Evolutionary conservation across 2,329 filamentous ascomycete species (phyloP).

Genomic region (Diplodia mutila): DNA sequence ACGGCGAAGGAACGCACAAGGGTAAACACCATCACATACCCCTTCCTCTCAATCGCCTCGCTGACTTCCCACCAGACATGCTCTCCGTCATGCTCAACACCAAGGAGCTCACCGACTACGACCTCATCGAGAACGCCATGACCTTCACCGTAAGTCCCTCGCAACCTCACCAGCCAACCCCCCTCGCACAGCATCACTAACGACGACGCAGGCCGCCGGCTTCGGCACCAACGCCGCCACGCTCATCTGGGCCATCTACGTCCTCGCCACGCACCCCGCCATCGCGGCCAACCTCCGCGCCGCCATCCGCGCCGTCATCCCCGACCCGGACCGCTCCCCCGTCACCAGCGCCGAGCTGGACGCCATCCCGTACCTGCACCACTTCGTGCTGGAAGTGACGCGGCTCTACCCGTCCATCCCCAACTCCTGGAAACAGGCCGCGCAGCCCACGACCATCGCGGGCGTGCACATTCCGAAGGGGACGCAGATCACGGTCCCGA

Average conservation of each 20-base stretch:
- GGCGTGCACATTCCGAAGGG: neutral
- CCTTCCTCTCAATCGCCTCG: no score
- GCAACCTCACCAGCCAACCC: no score
- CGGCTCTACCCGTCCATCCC: constrained; percentile 1
- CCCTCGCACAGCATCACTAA: no score
- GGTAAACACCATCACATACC: no score
- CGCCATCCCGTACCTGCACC: neutral
- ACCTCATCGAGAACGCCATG: constrained; percentile 11
- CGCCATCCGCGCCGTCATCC: neutral
- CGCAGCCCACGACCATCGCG: neutral
- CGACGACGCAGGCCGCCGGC: neutral
- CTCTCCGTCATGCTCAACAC: constrained; percentile 7
- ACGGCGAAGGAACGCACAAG: neutral
- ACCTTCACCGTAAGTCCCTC: neutral
- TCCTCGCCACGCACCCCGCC: neutral
- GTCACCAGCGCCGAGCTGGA: neutral
- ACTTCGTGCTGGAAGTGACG: neutral
- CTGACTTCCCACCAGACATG: neutral
- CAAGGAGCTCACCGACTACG: constrained; percentile 1
- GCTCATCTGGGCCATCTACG: constrained; percentile 8
- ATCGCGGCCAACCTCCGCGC: neutral
- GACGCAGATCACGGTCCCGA: neutral
- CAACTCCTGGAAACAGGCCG: constrained; percentile 1
- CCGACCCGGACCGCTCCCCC: neutral
- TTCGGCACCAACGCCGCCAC: neutral